Evolutionary conservation across 2,329 filamentous ascomycete genomes (phyloP).

Genomic region (Fonsecaea erecta): DNA sequence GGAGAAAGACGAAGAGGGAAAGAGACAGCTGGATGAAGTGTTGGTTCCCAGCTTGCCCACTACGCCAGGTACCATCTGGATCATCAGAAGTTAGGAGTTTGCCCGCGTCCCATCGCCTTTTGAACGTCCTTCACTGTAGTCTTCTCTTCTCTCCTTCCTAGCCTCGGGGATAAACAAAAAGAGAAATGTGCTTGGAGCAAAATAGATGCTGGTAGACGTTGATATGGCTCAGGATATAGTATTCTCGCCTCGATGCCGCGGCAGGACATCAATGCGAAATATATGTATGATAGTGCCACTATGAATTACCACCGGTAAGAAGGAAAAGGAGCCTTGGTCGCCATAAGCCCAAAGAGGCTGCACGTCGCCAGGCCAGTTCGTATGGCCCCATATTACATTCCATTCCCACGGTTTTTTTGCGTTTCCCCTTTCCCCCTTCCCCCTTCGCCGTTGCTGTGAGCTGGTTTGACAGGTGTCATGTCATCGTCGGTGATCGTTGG

Average conservation of each 20-base stretch:
- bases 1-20: neutral
- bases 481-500: neutral
- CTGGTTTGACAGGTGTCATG: conserved; percentile 2
- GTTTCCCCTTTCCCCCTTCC: neutral
- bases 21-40: neutral
- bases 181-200: neutral
- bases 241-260: neutral
- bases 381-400: neutral
- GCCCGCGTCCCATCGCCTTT: neutral
- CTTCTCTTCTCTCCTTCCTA: neutral
- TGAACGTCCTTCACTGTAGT: neutral
- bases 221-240: neutral
- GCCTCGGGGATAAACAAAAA: neutral
- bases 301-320: neutral
- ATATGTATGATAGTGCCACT: neutral
- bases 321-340: neutral
- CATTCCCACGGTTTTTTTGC: neutral
- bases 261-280: conserved; percentile 2
- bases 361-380: neutral
- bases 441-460: conserved; percentile 5
- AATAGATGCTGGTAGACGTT: neutral
- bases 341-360: neutral
- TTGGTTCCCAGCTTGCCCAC: neutral
- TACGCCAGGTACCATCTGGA: neutral
- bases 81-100: neutral